Evolutionary conservation across 176 grass and related monocot species (phyloP), one percentile per base, ranked within the genome.

Genomic region (Cenchrus purpureus): DNA sequence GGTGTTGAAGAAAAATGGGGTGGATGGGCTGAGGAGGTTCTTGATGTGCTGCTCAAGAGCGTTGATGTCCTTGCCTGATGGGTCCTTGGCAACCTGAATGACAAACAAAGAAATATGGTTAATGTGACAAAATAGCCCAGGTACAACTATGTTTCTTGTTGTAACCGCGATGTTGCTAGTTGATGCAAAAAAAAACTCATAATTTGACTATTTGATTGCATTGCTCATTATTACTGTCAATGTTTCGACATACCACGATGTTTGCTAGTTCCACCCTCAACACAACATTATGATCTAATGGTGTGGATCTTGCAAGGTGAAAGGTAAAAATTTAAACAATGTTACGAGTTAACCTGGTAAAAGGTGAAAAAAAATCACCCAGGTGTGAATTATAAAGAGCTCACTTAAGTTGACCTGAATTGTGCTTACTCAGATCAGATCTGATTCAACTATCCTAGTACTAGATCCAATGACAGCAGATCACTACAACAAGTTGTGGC

Each of bases 21-120:
- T 97, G 5, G 95, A 97, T 4, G 95, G 92, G 74, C 86, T 84
- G 20, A 91, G 76, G 72, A 97, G 72, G 80, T 97, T 95, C 82
- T 93, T 90, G 79, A 97, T 97, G 89, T 97, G 95, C 89, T 95
- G 95, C 85, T 97, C 89, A 45, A 93, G 91, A 40, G 92, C 95
- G 20, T 97, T 93, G 79, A 98, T 98, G 6, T 98, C 92, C 79
- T 95, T 98, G 49, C 92, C 91, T 46, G 92, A 73, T 82, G 95
- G 95, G 55, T 95, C 92, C 88, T 98, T 95, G 79, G 95, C 92
- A 77, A 95, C 92, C 95, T 97, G 82, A 49, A 84, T 13, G 51
- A 51, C 12, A 50, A 8, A 20, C 17, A 28, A 66, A 28, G 17
- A 10, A 4, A 58, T 62, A 82, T 40, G 53, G 72, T 82, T 71